phyloP scores from a whole-genome alignment of 148 eudicot genomes.

The Heliamphora exappendiculata region DNA sequence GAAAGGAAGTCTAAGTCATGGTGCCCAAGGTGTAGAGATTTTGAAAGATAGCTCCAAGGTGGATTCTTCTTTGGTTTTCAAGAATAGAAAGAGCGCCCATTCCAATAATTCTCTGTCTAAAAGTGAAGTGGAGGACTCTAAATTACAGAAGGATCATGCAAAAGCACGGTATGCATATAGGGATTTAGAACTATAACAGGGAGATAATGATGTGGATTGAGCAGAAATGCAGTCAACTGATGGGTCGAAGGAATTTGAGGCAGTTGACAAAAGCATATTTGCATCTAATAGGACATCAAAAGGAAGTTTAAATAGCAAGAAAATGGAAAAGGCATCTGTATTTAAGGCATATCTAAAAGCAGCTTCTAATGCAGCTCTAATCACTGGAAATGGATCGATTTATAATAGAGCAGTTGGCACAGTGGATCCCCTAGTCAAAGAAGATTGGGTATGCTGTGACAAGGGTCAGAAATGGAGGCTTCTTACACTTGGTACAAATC shows the following conservation, averaged over 20 bases:
- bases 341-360: conserved; percentile 25
- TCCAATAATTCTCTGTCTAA: conserved; percentile 19
- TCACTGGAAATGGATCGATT: conserved; percentile 27
- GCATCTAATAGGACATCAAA: conserved; percentile 24
- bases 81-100: conserved; percentile 21
- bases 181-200: conserved; percentile 64
- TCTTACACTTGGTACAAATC: conserved; percentile 72
- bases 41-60: conserved; percentile 25
- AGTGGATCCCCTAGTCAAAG: conserved; percentile 38
- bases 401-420: conserved; percentile 42
- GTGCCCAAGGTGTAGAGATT: conserved; percentile 20
- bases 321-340: conserved; percentile 21
- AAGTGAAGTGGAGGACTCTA: conserved; percentile 28
- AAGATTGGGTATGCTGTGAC: conserved; percentile 84
- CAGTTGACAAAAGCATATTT: conserved; percentile 30
- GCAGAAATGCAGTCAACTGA: conserved; percentile 35
- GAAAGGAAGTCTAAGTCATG: conserved; percentile 31
- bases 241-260: conserved; percentile 29
- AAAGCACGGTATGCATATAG: conserved; percentile 51
- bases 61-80: conserved; percentile 28
- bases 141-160: conserved; percentile 27
- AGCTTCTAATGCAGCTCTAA: conserved; percentile 26
- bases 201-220: conserved; percentile 44
- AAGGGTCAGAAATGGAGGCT: conserved; percentile 83
- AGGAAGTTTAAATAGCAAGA: conserved; percentile 29